Evolutionary conservation across 1,284 basidiomycete genomes (phyloP), one percentile per base, ranked within the genome.

Genomic region (Trichosporon asahii): DNA sequence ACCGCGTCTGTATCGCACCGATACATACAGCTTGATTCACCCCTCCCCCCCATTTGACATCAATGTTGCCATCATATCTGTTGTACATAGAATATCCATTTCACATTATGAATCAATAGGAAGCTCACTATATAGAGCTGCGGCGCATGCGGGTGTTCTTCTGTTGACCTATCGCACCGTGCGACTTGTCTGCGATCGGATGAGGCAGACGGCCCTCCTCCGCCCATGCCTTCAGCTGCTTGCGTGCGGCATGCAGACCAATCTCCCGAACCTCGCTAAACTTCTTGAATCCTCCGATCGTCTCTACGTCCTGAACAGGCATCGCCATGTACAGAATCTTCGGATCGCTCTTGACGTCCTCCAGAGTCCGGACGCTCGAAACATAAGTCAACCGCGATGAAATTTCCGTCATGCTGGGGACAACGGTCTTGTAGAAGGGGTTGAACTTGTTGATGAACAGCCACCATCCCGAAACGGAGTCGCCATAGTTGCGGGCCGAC

Each of bases 381-480:
- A 98, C 96, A 83, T 99, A 99, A 66, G 96, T 94, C 66, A 99
- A 86, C 18, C 97, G 89, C 77, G 92, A 91, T 79, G 98, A 97
- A 67, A 99, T 94, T 79, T 99, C 96, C 0, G 97, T 94, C 80
- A 99, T 97, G 18, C 91, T 91, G 29, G 95, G 93, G 8, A 98
- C 90, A 70, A 88, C 89, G 72, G 89, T 86, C 65, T 88, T 90
- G 53, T 91, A 92, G 80, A 95, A 95, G 0, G 94, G 94, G 80
- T 95, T 95, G 70, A 83, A 79, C 29, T 81, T 81, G 82, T 96
- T 97, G 70, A 99, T 82, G 69, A 98, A 86, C 18, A 99, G 88
- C 93, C 94, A 98, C 90, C 94, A 98, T 25, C 97, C 97, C 2
- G 95, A 98, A 0, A 99, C 88, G 0, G 93, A 91, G 78, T 99